Evolutionary conservation across 2,329 filamentous ascomycete genomes (phyloP).

Genomic region (Pestalotiopsis sp.): DNA sequence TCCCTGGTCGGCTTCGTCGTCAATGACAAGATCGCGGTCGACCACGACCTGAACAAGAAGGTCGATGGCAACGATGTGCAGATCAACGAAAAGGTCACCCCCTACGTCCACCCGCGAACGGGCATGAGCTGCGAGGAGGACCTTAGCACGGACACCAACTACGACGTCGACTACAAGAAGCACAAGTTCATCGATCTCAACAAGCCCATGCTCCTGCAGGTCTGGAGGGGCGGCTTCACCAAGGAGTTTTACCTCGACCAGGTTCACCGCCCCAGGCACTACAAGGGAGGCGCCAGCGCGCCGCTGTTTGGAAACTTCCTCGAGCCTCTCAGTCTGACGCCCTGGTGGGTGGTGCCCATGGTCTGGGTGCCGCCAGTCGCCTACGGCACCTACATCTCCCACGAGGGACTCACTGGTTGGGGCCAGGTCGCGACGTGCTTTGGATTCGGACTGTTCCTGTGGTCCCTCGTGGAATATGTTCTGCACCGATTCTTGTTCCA

Average conservation of each 20-base stretch:
- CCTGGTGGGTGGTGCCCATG: slow-evolving; percentile 87
- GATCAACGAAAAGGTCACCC: slow-evolving; percentile 31
- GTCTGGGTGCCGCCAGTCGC: slow-evolving; percentile 81
- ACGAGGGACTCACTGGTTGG: slow-evolving; percentile 55
- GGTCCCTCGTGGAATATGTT: slow-evolving; percentile 88
- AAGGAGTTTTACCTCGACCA: slow-evolving; percentile 98
- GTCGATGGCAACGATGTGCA: slow-evolving; percentile 31
- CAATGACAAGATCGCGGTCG: slow-evolving; percentile 51
- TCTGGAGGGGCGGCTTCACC: slow-evolving; percentile 83
- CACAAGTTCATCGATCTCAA: slow-evolving; percentile 94
- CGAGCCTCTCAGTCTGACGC: slow-evolving; percentile 93
- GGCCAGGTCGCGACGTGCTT: slow-evolving; percentile 61
- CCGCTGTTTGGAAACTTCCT: slow-evolving; percentile 97
- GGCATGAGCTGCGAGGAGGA: slow-evolving; percentile 91
- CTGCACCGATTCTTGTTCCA: slow-evolving; percentile 93
- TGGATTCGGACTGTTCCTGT: slow-evolving; percentile 70
- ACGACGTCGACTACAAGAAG: slow-evolving; percentile 72
- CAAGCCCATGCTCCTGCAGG: slow-evolving; percentile 80
- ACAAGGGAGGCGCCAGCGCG: slow-evolving; percentile 88
- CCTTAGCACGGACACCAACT: slow-evolving; percentile 81
- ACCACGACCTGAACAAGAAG: slow-evolving; percentile 32
- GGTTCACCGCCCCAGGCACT: slow-evolving; percentile 92
- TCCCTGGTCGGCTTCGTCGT: slow-evolving; percentile 79
- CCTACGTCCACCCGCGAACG: slow-evolving; percentile 61
- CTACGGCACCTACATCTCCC: slow-evolving; percentile 70